These are phyloP conservation scores for Alternaria arborescens DNA, from an alignment of 2,329 filamentous ascomycete genomes.

Conservation along the genomic window DNA sequence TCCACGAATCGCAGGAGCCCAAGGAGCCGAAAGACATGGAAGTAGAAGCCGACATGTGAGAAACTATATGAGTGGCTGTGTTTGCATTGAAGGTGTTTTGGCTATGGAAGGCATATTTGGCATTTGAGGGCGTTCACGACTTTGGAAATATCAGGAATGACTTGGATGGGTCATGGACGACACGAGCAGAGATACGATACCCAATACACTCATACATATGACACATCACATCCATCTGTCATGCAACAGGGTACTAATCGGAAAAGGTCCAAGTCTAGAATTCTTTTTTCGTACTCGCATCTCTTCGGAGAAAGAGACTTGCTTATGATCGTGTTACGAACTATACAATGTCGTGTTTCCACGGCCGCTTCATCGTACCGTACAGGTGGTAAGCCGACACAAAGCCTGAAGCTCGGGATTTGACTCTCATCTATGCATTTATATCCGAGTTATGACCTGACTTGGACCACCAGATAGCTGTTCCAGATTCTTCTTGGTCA, in stretches of 20 bases:
- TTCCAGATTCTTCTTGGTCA: background rate
- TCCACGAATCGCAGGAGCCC: slow-evolving; percentile 91
- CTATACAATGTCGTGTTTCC: background rate
- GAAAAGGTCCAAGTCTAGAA: background rate
- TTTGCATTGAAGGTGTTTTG: slow-evolving; percentile 18
- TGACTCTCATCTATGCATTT: background rate
- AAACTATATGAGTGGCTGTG: background rate
- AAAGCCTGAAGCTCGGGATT: background rate
- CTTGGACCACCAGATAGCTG: background rate
- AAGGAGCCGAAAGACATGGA: slow-evolving; percentile 71
- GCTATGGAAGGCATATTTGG: background rate
- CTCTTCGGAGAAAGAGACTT: background rate
- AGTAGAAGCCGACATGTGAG: slow-evolving; percentile 5
- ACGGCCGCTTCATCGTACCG: background rate
- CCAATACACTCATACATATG: slow-evolving; percentile 4
- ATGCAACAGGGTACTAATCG: background rate
- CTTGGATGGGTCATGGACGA: background rate
- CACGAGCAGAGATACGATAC: slow-evolving; percentile 13
- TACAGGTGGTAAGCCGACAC: background rate
- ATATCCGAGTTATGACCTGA: background rate
- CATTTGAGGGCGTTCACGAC: slow-evolving; percentile 7
- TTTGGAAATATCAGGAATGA: background rate
- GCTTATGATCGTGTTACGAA: background rate
- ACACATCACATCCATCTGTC: background rate
- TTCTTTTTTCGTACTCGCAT: background rate